A percentile compares a stretch with the other conserved stretches of the same genome.
phyloP scores from a whole-genome alignment of 192 early-diverging fungal species.

The Podila clonocystis region DNA sequence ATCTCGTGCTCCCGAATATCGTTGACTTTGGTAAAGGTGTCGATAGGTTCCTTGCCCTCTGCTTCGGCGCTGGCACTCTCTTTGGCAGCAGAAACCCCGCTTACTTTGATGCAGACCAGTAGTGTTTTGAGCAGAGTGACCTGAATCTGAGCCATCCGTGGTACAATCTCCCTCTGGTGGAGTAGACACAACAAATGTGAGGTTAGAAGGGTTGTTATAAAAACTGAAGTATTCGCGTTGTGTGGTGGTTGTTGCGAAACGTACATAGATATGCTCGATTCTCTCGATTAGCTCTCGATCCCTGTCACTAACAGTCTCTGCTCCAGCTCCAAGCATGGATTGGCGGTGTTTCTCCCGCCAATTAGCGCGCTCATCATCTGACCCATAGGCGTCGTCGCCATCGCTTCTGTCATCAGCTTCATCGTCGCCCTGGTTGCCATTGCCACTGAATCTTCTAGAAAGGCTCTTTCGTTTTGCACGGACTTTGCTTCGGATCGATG shows the following conservation, averaged over 20 bases:
- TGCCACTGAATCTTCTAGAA: constrained; percentile 20
- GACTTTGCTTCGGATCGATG: constrained; percentile 17
- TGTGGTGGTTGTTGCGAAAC: constrained; percentile 5
- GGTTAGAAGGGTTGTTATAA: too few species aligned
- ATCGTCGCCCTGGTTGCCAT: constrained; percentile 49
- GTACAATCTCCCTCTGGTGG: constrained; percentile 56
- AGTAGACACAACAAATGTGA: neutral
- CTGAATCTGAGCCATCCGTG: constrained; percentile 63
- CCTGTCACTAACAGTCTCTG: constrained; percentile 26
- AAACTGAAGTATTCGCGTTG: neutral
- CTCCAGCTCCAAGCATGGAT: neutral
- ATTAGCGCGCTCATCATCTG: constrained; percentile 9
- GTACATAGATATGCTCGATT: constrained; percentile 65
- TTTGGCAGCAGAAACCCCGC: constrained; percentile 54
- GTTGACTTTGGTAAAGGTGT: constrained; percentile 53
- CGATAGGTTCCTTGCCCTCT: constrained; percentile 37
- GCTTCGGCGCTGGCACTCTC: constrained; percentile 25
- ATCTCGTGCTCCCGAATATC: constrained; percentile 74
- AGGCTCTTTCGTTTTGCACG: constrained; percentile 23
- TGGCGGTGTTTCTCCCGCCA: neutral
- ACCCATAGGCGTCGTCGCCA: constrained; percentile 18
- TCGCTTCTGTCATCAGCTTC: constrained; percentile 25
- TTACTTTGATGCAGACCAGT: constrained; percentile 51
- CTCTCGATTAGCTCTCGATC: constrained; percentile 52
- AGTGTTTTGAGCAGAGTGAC: constrained; percentile 64